Evolutionary conservation across 441 rosid genomes (phyloP), one percentile per base, ranked within the genome.

Genomic region (Populus tomentosa): DNA sequence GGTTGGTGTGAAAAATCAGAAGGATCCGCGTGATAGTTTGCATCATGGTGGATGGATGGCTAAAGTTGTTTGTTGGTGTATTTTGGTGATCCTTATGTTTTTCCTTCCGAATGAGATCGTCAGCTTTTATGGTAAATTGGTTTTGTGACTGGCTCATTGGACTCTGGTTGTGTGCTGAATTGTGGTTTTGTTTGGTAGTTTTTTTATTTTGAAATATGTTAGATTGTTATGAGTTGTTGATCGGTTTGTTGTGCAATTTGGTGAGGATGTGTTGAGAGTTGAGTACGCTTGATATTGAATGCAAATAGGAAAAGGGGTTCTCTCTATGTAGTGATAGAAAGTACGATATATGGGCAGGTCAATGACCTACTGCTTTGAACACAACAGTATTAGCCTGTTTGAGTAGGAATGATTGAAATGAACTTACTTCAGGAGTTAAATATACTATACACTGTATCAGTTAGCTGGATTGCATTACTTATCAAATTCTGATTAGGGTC

Each of bases 11-110:
- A 93, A 89, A 78, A 92, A 74, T 82, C 97, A 91, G 84, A 95
- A 84, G 86, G 99, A 95, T 82, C 98, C 97, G 74, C 97, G 97
- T 76, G 99, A 95, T 70, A 84, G 91, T 73, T 80, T 95, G 77
- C 99, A 95, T 80, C 99, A 92, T 53, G 98, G 99, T 72, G 98
- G 99, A 76, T 95, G 99, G 99, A 95, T 95, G 99, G 88, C 90
- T 88, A 95, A 95, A 82, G 62, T 93, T 7, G 88, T 95, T 72
- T 86, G 85, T 77, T 95, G 97, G 99, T 93, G 84, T 79, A 78
- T 95, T 73, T 69, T 95, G 86, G 94, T 95, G 53, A 88, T 93
- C 82, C 83, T 95, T 11, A 93, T 89, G 93, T 95, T 95, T 85
- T 95, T 95, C 79, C 84, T 95, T 81, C 98, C 99, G 1, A 95